Base-by-base conservation (phyloP, 2,329 filamentous ascomycete genomes). In the Botrytis galanthina region DNA sequence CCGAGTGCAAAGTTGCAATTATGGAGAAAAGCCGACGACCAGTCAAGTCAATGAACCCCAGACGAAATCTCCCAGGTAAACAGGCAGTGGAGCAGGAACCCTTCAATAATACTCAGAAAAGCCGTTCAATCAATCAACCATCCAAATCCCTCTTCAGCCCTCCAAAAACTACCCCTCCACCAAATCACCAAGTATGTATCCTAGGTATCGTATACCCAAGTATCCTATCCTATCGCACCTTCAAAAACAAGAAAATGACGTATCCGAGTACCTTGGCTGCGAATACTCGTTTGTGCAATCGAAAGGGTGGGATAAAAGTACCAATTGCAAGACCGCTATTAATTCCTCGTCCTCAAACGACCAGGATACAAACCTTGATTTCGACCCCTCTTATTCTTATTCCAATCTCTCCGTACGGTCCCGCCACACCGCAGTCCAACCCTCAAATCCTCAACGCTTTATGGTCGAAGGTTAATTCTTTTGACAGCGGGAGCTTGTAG, bases 281-380 rank as follows among this genome's bases (percentile, higher is more conserved):
- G 32, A 46, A 51, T 29, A 29, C 51, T 51, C 39, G 39, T 39
- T 26, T 48, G 18, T 48, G 46, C n/a, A 48, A 48, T 48, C 26
- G 37, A 44, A 63, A 44, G n/a, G 60, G 22, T 35, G 62, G 39
- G 42, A 64, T 46, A 14, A 26, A 9, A 48, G 39, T 32, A 46
- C 10, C 60, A 14, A 9, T 42, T 39, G 35, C 37, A 39, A 9
- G 37, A 39, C 14, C 16, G 60, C 37, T 26, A 9, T 62, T 4
- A n/a, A 42, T 44, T 63, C 37, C 37, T 62, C 60, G 37, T 29
- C 60, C 1, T 37, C 60, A 20, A 26, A 59, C 39, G 42, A 63
- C 68, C 20, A 51, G 69, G 69, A 44, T 61, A 39, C 16, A 44
- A 39, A 63, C 39, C 69, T 51, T 63, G 69, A 63, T 71, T 63